Base-by-base conservation (phyloP, 352 stramenopile genomes). In the Phytophthora pseudosyringae region DNA sequence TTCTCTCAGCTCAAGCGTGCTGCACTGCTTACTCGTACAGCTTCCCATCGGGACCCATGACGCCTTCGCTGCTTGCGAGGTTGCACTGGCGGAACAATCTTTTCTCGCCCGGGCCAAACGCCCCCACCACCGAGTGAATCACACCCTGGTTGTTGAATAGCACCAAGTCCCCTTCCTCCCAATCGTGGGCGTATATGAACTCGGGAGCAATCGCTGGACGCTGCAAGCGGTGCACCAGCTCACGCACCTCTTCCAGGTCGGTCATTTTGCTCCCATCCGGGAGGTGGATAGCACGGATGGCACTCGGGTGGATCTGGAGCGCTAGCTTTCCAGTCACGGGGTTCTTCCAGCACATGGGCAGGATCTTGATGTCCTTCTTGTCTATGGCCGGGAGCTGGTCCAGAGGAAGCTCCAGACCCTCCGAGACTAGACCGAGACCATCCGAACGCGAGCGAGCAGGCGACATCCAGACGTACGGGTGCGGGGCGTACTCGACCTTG, bases 401-500 rank as follows among this genome's bases (percentile, higher is more conserved):
- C n/a, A 71, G 36, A 25, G 61, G 54, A 5, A 75, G 46, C 29
- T 71, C 67, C 25, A 75, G 55, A 5, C 61, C 55, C n/a, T 75
- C 67, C 13, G 67, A 58, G 31, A 64, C 55, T n/a, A 75, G 39
- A 4, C 67, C 67, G 11, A 75, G 67, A 4, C 67, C 67, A 43
- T 75, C 55, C 10, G 67, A 75, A 29, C 67, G 67, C 10, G 67
- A 75, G 5, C 46, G 46, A 4, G 61, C 67, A 62, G 55, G 61
- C 7, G 67, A 75, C 61, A 75, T 75, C 67, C 67, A 75, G 9
- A 75, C 55, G 55, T 75, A 75, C 54, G 67, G 67, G 33, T 75
- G 67, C 5, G 67, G 67, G 1, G 67, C 67, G 31, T 75, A 75
- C 45, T 75, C 67, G 8, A 75, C 44, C 28, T 71, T 75, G 13